A percentile compares a stretch with the other conserved stretches of the same genome.
Conservation (phyloP, 371 early-diverging fungal species). For the Saksenaea vasiformis region DNA sequence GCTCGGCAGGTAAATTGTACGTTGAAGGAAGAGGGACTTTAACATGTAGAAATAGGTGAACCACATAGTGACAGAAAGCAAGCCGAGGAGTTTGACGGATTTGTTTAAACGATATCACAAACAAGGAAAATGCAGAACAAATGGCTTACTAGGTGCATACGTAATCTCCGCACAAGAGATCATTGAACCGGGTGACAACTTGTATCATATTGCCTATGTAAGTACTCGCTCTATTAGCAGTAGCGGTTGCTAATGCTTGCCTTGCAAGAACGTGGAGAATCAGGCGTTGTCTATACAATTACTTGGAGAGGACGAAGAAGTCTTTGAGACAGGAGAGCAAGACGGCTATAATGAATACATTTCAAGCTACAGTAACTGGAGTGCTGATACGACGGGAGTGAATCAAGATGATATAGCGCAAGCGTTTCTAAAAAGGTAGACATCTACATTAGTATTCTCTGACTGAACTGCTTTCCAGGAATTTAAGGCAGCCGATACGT, state of each 20-base stretch:
- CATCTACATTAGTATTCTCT: background rate
- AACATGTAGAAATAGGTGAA: background rate
- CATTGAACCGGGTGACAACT: conserved; percentile 68
- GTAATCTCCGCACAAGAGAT: conserved; percentile 63
- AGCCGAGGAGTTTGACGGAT: background rate
- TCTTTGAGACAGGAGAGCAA: conserved; percentile 43
- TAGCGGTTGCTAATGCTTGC: background rate
- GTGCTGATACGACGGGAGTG: conserved; percentile 65
- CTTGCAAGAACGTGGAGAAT: conserved; percentile 46
- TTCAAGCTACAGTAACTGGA: conserved; percentile 77
- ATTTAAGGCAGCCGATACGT: conserved; percentile 10
- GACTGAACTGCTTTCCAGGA: conserved; percentile 4
- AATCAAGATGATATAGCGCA: conserved; percentile 36
- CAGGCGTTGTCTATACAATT: conserved; percentile 76
- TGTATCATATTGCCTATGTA: conserved; percentile 81
- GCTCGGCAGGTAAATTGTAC: conserved; percentile 67
- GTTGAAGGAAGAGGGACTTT: background rate
- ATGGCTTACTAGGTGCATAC: conserved; percentile 53
- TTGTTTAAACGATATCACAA: background rate
- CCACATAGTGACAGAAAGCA: conserved; percentile 12
- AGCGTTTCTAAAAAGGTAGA: conserved; percentile 67
- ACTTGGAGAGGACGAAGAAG: conserved; percentile 77
- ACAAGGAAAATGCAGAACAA: background rate
- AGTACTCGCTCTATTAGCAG: conserved; percentile 18
- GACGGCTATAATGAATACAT: conserved; percentile 90